Evolutionary conservation across 108 stramenopile species (phyloP).

Genomic region (Schizochytrium sp.): DNA sequence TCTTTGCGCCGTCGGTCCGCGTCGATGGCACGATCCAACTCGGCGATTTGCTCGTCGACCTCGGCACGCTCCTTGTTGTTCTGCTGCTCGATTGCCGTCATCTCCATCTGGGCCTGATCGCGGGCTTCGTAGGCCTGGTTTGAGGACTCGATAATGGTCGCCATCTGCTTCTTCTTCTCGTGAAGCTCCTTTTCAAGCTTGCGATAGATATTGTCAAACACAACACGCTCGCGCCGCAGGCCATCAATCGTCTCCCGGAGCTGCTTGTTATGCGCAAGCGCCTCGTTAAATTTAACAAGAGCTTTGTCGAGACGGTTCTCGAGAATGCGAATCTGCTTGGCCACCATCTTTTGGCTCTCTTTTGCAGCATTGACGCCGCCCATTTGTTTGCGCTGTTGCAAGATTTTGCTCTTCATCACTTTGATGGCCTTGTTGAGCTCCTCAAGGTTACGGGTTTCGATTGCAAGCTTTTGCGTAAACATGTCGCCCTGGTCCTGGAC

Average conservation of each 20-base stretch:
- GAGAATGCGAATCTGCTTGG: slow-evolving; percentile 66
- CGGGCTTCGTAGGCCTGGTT: slow-evolving; percentile 73
- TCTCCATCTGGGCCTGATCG: slow-evolving; percentile 71
- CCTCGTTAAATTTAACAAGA: slow-evolving; percentile 72
- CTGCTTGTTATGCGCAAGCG: slow-evolving; percentile 62
- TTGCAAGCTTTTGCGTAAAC: slow-evolving; percentile 44
- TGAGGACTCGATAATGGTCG: slow-evolving; percentile 65
- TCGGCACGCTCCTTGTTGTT: slow-evolving; percentile 65
- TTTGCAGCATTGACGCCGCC: slow-evolving; percentile 70
- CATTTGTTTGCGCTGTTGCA: slow-evolving; percentile 62
- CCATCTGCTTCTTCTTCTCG: slow-evolving; percentile 72
- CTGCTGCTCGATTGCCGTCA: slow-evolving; percentile 69
- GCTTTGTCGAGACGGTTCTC: slow-evolving; percentile 79
- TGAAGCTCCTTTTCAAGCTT: slow-evolving; percentile 53
- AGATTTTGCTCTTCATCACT: slow-evolving; percentile 50
- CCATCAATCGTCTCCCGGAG: slow-evolving; percentile 70
- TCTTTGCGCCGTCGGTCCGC: not conserved
- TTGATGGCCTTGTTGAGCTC: slow-evolving; percentile 56
- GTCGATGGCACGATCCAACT: slow-evolving; percentile 42
- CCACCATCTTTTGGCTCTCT: slow-evolving; percentile 58
- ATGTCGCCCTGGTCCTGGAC: slow-evolving; percentile 52
- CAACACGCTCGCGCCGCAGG: slow-evolving; percentile 66
- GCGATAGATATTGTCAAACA: slow-evolving; percentile 71
- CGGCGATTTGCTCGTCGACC: slow-evolving; percentile 58
- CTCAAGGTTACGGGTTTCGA: slow-evolving; percentile 42